Percentiles rank a stretch among this genome's conserved stretches.
Conservation (phyloP, 2,329 filamentous ascomycete species). For the Colletotrichum melonis region DNA sequence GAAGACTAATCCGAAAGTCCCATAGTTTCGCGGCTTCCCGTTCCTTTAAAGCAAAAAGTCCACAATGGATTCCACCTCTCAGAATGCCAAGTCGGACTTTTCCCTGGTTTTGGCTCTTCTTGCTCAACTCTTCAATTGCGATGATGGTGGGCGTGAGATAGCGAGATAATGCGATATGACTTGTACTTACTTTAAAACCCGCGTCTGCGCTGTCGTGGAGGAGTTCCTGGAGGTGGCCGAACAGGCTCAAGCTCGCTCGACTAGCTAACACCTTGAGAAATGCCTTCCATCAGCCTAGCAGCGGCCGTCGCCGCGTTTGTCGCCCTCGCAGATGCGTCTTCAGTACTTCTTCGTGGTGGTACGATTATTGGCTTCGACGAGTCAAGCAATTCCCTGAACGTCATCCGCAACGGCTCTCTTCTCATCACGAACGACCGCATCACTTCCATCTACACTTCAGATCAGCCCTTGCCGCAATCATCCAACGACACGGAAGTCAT, state of each 20-base stretch:
- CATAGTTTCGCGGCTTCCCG: neutral
- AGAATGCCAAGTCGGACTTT: neutral
- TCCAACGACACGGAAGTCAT: constrained; percentile 50
- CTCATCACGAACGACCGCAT: constrained; percentile 53
- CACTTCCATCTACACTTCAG: constrained; percentile 41
- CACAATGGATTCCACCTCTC: neutral
- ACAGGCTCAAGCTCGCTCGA: no score
- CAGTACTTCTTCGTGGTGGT: constrained; percentile 46
- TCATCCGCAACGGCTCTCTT: constrained; percentile 54
- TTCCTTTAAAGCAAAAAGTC: neutral
- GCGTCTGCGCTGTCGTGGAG: neutral
- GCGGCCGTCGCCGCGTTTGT: constrained; percentile 4
- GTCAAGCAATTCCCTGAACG: constrained; percentile 44
- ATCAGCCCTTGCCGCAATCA: neutral
- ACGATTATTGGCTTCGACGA: constrained; percentile 56
- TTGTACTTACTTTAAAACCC: neutral
- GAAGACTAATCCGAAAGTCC: neutral
- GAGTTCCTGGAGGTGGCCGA: no score
- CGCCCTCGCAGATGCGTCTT: constrained; percentile 32
- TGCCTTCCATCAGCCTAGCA: constrained; percentile 9
- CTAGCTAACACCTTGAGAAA: no score
- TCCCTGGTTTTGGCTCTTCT: neutral
- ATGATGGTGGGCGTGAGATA: neutral
- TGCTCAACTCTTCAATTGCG: neutral
- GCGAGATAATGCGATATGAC: neutral